phyloP scores from a whole-genome alignment of 2,329 filamentous ascomycete species.

The Epichloe elymi region DNA sequence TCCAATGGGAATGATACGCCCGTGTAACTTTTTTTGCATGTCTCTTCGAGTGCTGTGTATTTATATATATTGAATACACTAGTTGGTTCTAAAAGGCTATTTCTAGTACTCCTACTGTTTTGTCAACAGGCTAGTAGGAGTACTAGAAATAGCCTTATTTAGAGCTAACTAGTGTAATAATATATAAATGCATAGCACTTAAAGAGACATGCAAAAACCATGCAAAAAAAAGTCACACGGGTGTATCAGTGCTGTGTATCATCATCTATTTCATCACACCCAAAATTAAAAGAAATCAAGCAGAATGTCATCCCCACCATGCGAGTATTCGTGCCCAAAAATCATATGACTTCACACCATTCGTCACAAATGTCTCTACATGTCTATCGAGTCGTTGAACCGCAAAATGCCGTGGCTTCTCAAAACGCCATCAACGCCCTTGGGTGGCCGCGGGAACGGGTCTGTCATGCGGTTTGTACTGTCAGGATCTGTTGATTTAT shows the following conservation, averaged over 20 bases:
- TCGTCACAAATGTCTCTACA: conserved; percentile 23
- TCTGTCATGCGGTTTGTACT: conserved; percentile 28
- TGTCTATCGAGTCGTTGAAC: conserved; percentile 86
- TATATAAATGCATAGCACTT: no score
- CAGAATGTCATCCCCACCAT: background rate
- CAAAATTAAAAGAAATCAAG: background rate
- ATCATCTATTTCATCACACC: background rate
- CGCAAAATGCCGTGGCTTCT: conserved; percentile 76
- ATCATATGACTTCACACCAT: background rate
- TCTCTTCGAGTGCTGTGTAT: background rate
- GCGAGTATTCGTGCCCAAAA: background rate
- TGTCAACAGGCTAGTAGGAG: no score
- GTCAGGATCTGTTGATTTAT: conserved; percentile 54
- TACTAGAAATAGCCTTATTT: no score
- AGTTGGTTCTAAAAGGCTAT: no score
- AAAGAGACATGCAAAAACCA: no score
- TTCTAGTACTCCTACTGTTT: no score
- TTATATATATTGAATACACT: no score
- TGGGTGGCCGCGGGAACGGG: conserved; percentile 50
- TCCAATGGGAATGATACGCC: no score
- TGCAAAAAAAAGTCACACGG: no score
- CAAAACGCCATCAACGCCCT: conserved; percentile 78
- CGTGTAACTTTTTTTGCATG: background rate
- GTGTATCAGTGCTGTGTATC: no score
- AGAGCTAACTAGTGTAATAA: no score